A percentile compares a stretch with the other conserved stretches of the same genome.
Evolutionary conservation across 805 yeast species (phyloP).

Genomic region (Suhomyces tanzawaensis): DNA sequence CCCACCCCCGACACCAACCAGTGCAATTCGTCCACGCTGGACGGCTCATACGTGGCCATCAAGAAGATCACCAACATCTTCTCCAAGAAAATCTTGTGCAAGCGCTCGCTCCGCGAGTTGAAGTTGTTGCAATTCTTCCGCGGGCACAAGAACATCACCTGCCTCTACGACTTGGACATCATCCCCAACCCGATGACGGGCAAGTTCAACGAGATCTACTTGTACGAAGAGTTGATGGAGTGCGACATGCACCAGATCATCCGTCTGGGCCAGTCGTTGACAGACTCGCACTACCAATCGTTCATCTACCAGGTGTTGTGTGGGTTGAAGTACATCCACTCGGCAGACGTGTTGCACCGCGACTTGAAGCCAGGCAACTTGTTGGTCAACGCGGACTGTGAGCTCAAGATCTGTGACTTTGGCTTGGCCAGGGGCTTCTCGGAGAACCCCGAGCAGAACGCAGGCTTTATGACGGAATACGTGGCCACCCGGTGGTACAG

Average conservation of each 20-base stretch:
- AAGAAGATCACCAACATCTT: conserved; percentile 95
- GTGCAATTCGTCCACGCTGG: conserved; percentile 17
- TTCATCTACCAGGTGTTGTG: conserved; percentile 89
- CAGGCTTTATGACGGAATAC: conserved; percentile 94
- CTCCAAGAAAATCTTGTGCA: conserved; percentile 84
- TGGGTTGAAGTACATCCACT: conserved; percentile 85
- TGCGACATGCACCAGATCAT: conserved; percentile 98
- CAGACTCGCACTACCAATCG: conserved; percentile 93
- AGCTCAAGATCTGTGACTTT: conserved; percentile 92
- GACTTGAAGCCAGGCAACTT: conserved; percentile 94
- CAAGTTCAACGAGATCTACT: conserved; percentile 83
- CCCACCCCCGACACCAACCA: conserved; percentile 4
- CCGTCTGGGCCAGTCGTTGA: conserved; percentile 86
- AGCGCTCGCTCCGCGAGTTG: conserved; percentile 87
- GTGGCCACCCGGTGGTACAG: conserved; percentile 99
- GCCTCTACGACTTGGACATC: conserved; percentile 91
- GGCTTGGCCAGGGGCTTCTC: conserved; percentile 93
- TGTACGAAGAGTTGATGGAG: conserved; percentile 97
- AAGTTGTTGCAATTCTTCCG: conserved; percentile 88
- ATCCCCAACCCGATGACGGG: conserved; percentile 62
- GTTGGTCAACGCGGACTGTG: conserved; percentile 94
- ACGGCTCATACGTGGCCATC: conserved; percentile 69
- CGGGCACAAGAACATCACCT: conserved; percentile 95
- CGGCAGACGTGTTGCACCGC: conserved; percentile 89
- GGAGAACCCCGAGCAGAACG: conserved; percentile 75